phyloP scores from a whole-genome alignment of 495 filamentous ascomycete genomes.

The Bacidia rubella region DNA sequence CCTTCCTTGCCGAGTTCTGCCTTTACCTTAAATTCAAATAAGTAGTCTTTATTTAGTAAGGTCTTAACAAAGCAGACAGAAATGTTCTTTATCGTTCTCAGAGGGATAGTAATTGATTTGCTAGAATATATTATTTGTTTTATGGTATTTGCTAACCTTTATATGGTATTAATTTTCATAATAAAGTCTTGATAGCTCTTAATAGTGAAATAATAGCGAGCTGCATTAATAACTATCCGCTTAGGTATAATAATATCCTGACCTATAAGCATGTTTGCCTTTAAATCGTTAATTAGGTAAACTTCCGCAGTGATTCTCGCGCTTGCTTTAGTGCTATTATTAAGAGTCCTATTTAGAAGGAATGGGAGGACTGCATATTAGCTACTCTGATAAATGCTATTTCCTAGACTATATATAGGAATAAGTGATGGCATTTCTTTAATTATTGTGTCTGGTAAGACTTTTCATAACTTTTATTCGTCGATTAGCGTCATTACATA shows the following conservation, averaged over 20 bases:
- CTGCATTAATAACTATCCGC: not conserved
- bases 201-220: not conserved
- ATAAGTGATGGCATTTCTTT: too few species aligned
- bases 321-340: too few species aligned
- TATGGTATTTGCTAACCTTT: not conserved
- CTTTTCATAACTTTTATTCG: not conserved
- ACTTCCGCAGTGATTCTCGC: not conserved
- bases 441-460: not conserved
- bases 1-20: not conserved
- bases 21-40: not conserved
- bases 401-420: not conserved
- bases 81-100: not conserved
- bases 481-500: not conserved
- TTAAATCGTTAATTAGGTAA: not conserved
- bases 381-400: not conserved
- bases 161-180: not conserved
- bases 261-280: not conserved
- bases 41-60: not conserved
- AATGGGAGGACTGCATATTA: not conserved
- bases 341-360: not conserved
- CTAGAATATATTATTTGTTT: not conserved
- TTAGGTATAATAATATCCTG: not conserved
- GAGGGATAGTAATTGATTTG: not conserved
- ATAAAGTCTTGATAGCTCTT: not conserved
- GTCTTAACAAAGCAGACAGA: not conserved